phyloP scores from a whole-genome alignment of 768 basidiomycete species.

The Xerocomus potaroensis region DNA sequence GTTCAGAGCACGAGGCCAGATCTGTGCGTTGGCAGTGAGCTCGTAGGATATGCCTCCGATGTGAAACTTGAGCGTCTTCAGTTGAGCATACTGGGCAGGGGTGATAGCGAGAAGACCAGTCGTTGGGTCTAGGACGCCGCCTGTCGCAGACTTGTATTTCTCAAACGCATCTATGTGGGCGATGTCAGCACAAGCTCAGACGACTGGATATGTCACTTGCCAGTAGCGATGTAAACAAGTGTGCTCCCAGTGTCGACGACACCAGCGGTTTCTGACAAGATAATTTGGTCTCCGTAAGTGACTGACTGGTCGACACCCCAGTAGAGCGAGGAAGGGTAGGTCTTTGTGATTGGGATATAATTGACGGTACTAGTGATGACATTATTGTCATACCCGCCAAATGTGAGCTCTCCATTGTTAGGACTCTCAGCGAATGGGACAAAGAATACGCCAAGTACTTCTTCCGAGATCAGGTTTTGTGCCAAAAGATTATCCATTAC shows the following conservation, averaged over 20 bases:
- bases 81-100: background rate
- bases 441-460: slow-evolving; percentile 30
- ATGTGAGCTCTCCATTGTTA: slow-evolving; percentile 17
- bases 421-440: slow-evolving; percentile 15
- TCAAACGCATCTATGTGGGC: background rate
- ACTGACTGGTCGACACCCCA: background rate
- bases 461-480: slow-evolving; percentile 24
- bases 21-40: background rate
- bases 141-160: background rate
- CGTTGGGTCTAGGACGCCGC: background rate
- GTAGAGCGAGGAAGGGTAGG: background rate
- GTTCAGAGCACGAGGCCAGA: background rate
- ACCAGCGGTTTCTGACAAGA: background rate
- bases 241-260: too few species aligned
- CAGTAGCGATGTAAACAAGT: background rate
- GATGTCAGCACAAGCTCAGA: background rate
- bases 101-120: background rate
- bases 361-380: background rate
- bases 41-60: background rate
- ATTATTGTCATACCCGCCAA: background rate
- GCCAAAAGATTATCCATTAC: slow-evolving; percentile 32
- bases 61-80: background rate
- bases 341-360: background rate
- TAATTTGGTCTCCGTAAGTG: background rate
- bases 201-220: background rate